Evolutionary conservation across 805 yeast genomes (phyloP), one percentile per base, ranked within the genome.

Genomic region (Saccharomyces paradoxus): DNA sequence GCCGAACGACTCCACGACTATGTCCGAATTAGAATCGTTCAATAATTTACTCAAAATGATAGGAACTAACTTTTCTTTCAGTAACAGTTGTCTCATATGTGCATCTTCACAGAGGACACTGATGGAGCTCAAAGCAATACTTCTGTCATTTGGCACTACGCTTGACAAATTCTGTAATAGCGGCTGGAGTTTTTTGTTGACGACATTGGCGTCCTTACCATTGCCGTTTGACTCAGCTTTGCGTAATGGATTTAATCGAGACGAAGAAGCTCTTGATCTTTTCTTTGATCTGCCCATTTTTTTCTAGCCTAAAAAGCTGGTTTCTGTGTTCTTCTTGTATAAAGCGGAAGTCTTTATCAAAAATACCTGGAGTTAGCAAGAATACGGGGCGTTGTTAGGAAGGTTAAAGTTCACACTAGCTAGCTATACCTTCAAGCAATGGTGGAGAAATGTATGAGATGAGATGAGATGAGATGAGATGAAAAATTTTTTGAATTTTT

Each of bases 1-100:
- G 1, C 96, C 97, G 61, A 82, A 84, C 1, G 92, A 77, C 62
- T 87, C 95, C 22, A 87, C 86, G 21, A 87, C 85, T 48, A 89
- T 81, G 60, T 89, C 96, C 54, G 83, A 84, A 59, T 84, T 78
- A 22, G 77, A 65, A 65, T 89, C 96, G 48, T 79, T 80, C 24
- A 91, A 69, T 30, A 84, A 75, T 56, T 83, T 82, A 24, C 83
- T 83, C 70, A 89, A 60, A 0, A 90, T 65, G 1, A 80, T 76
- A 46, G 81, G 81, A 10, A 91, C 76, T 49, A 91, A 72, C 58
- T 81, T 84, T 61, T 89, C 94, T 64, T 86, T 87, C 57, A 91
- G 70, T 22, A 90, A 74, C 54, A 82, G 51, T 52, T 76, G 73
- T 58, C 97, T 79, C 74, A 86, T 74, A 41, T 76, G 72, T 1